These are phyloP conservation scores for Hydnomerulius pinastri DNA, from an alignment of 768 basidiomycete genomes.

Conservation along the genomic window DNA sequence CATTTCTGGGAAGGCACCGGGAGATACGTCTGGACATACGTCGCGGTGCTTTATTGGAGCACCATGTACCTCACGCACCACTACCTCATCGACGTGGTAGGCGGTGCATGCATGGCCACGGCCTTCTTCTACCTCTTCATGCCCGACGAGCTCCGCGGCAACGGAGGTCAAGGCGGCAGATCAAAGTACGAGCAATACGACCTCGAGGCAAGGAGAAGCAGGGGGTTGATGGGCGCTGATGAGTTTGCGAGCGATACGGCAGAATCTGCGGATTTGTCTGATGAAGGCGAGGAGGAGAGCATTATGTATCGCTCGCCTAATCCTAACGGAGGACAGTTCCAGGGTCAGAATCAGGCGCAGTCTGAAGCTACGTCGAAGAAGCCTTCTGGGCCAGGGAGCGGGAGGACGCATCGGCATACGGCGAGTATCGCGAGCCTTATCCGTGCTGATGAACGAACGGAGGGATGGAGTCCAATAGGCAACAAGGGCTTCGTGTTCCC, in stretches of 20 bases:
- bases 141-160: conserved; percentile 72
- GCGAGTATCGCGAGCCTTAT: conserved; percentile 85
- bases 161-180: conserved; percentile 42
- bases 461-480: conserved; percentile 79
- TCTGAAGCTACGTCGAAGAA: conserved; percentile 16
- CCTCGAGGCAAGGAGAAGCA: conserved; percentile 51
- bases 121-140: conserved; percentile 87
- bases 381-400: conserved; percentile 21
- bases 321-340: conserved; percentile 20
- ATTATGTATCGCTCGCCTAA: conserved; percentile 73
- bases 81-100: conserved; percentile 97
- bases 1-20: conserved; percentile 88
- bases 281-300: conserved; percentile 61
- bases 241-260: conserved; percentile 37
- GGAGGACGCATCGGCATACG: conserved; percentile 69
- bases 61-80: conserved; percentile 99
- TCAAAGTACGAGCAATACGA: conserved; percentile 81
- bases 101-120: conserved; percentile 88
- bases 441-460: conserved; percentile 71
- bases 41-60: conserved; percentile 89
- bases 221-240: conserved; percentile 28
- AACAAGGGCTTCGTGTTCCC: conserved; percentile 55
- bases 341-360: conserved; percentile 7
- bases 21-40: conserved; percentile 78
- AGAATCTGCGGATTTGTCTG: conserved; percentile 59